Percentiles rank a stretch among this genome's conserved stretches.
Evolutionary conservation across 345 rosid species (phyloP).

Genomic region (Eucalyptus curtisii): DNA sequence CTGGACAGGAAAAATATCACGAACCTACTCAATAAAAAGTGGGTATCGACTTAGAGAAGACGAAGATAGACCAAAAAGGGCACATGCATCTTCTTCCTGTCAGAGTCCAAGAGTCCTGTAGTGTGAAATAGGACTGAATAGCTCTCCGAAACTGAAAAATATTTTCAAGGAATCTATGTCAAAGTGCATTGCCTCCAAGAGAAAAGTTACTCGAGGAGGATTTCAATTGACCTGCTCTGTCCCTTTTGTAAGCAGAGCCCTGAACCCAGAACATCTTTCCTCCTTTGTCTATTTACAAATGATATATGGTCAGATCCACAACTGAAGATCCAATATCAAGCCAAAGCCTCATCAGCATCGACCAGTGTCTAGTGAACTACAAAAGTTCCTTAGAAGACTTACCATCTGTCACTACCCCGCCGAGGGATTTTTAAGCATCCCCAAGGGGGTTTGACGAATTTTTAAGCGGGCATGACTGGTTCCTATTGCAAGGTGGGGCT

Average conservation of each 20-base stretch:
- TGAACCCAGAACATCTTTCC: background rate
- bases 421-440: background rate
- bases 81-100: too few species aligned
- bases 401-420: background rate
- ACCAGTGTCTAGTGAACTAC: background rate
- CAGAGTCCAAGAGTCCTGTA: too few species aligned
- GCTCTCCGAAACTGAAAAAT: too few species aligned
- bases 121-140: too few species aligned
- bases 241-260: background rate
- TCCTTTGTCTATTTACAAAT: background rate
- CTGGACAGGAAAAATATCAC: background rate
- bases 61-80: too few species aligned
- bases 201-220: background rate
- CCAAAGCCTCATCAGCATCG: background rate
- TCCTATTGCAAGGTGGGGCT: background rate
- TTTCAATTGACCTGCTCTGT: background rate
- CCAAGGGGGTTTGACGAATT: background rate
- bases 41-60: too few species aligned
- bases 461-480: background rate
- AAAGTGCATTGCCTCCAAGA: background rate
- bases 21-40: background rate
- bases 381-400: background rate
- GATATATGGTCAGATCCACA: background rate
- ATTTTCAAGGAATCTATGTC: background rate
- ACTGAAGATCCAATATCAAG: background rate